Base-by-base conservation (phyloP, 208 protist species). In the Wallacemonas sp. region DNA sequence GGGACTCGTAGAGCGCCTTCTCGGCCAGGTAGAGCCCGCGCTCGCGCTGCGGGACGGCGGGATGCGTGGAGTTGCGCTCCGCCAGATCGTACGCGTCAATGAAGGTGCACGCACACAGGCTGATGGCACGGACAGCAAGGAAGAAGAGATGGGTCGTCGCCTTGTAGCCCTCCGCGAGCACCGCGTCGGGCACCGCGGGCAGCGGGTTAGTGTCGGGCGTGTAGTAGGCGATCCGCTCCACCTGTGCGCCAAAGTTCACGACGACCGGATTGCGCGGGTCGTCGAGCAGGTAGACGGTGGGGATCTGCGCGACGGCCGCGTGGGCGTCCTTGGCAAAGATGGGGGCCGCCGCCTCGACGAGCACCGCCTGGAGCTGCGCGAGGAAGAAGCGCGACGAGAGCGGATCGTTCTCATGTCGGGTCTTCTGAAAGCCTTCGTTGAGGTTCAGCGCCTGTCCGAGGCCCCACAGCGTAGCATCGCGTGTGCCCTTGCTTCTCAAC, bases 351-450 rank as follows among this genome's bases (percentile, higher is more conserved):
- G 78, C 72, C 52, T 87, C 81, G 48, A 93, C 55, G 25, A 96
- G 80, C 4, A 91, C 83, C 22, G 81, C 74, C 72, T 92, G 81
- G 33, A 95, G 68, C 70, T 95, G 90, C 31, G 71, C 39, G 81
- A 95, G 83, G 66, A 95, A 92, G 64, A 78, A 93, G 59, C 82
- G 79, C 42, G 85, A 92, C 65, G 84, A 89, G 48, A 95, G 71
- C 0, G 79, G 85, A 23, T 79, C 61, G 76, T 88, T 64, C 29
- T 87, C 72, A 61, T 91, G 82, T 68, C 92, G 81, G 23, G 87
- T 95, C 72, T 93, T 95, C 3, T 76, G 77, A 64, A 93, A 92
- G 25, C 81, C 81, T 57, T 78, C 81, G 66, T 95, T 95, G 10
- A 93, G 78, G 2, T 70, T 66, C n/a, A 95, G 77, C 11, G 85